These are phyloP conservation scores for Naganishia antarctica DNA, from an alignment of 768 basidiomycete species.

Conservation along the genomic window DNA sequence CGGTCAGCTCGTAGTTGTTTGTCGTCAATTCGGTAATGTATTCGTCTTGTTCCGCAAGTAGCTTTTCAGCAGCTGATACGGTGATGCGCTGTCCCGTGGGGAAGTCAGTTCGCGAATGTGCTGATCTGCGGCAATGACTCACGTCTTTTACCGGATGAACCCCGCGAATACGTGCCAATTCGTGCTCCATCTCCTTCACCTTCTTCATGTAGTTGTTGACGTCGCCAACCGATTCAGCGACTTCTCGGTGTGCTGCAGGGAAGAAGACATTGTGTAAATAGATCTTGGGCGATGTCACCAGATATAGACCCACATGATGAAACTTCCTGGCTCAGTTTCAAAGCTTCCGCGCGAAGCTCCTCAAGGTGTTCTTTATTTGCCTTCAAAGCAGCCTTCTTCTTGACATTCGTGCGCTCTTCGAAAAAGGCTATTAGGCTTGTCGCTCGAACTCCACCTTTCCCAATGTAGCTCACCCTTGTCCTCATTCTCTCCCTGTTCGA, in stretches of 20 bases:
- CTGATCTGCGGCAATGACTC: conserved; percentile 17
- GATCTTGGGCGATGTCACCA: neutral
- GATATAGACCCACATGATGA: conserved; percentile 35
- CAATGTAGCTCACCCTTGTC: conserved; percentile 50
- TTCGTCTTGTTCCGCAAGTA: conserved; percentile 67
- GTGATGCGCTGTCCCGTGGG: conserved; percentile 61
- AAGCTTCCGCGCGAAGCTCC: conserved; percentile 58
- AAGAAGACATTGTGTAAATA: conserved; percentile 17
- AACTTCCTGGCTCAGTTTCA: conserved; percentile 58
- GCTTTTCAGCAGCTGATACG: conserved; percentile 65
- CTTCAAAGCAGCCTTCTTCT: conserved; percentile 68
- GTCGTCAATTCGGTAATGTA: conserved; percentile 75
- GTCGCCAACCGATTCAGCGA: conserved; percentile 18
- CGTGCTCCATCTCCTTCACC: conserved; percentile 76
- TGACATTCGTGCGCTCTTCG: conserved; percentile 57
- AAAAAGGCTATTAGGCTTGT: neutral
- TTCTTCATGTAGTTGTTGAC: conserved; percentile 44
- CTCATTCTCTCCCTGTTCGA: conserved; percentile 75
- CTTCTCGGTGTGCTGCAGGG: conserved; percentile 3
- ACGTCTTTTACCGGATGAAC: conserved; percentile 60
- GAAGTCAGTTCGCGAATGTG: neutral
- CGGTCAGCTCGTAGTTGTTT: conserved; percentile 53
- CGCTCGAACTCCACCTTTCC: conserved; percentile 10
- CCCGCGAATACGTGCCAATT: conserved; percentile 72
- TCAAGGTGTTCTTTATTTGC: conserved; percentile 61